Evolutionary conservation across 164 flowering plant species (phyloP).

Genomic region (Aristolochia californica): DNA sequence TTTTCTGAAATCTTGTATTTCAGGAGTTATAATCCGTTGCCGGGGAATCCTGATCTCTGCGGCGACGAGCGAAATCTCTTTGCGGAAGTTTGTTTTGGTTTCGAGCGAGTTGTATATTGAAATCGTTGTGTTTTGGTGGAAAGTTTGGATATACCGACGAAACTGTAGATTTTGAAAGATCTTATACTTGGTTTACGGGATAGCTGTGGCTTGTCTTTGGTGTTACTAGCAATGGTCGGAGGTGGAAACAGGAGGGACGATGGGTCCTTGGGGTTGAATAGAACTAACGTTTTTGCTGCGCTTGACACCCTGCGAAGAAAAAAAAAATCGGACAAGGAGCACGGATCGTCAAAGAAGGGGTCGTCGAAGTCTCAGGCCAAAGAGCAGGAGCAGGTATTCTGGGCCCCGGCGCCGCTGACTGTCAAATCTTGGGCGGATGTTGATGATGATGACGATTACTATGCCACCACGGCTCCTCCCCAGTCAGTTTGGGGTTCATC

Average conservation of each 20-base stretch:
- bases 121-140: too few species aligned
- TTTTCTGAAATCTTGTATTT: too few species aligned
- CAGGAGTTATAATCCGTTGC: too few species aligned
- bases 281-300: conserved; percentile 51
- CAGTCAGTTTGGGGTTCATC: conserved; percentile 38
- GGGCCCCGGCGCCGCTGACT: conserved; percentile 69
- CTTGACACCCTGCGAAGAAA: conserved; percentile 45
- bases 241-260: conserved; percentile 48
- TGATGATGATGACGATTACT: conserved; percentile 86
- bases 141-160: too few species aligned
- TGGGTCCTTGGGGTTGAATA: conserved; percentile 31
- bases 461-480: conserved; percentile 63
- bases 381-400: conserved; percentile 51
- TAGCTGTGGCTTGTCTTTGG: not conserved
- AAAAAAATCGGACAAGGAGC: conserved; percentile 51
- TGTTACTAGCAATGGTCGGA: conserved; percentile 33
- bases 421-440: conserved; percentile 88
- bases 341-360: conserved; percentile 37
- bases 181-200: too few species aligned
- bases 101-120: too few species aligned
- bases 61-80: too few species aligned
- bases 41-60: too few species aligned
- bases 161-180: too few species aligned
- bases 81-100: too few species aligned
- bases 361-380: conserved; percentile 28